Evolutionary conservation across 208 protist genomes (phyloP), one percentile per base, ranked within the genome.

Genomic region (Vickermania spadyakhi): DNA sequence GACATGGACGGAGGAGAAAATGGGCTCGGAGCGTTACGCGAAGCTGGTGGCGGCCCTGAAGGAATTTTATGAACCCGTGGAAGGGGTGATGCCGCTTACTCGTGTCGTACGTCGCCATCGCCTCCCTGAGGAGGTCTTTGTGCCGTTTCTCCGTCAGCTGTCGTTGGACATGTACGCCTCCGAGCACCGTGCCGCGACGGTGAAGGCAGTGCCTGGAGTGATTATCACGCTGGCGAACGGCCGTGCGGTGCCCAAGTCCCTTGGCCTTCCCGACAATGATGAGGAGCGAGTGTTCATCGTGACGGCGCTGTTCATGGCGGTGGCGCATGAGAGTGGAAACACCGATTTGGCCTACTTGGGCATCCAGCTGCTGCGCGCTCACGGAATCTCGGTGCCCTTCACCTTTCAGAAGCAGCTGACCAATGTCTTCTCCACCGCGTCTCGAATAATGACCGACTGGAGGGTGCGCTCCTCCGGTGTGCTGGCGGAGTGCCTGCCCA

Each of bases 401-500:
- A 58, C 70, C 2, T 77, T 81, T 2, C 86, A 93, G 70, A 93
- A 93, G 62, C 75, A 86, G 60, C 63, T 93, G 21, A 90, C 86
- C 3, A 93, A 87, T 60, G 86, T 91, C 18, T 93, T 93, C 58
- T 68, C 86, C 3, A 72, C 79, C 2, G 66, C 79, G 11, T 77
- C 80, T n/a, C 77, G 86, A 3, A 82, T 91, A 31, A 56, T 86
- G 54, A 93, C 73, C 7, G 86, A 93, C 52, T 93, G 86, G 84
- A 75, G 81, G 65, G 73, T 87, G 73, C 83, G 86, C 11, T 57
- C 60, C 29, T 79, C 76, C 0, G 85, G 86, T 1, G 74, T 85
- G 54, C 73, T 93, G 11, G 62, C 72, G 28, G 79, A 80, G 66
- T 69, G 62, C 23, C 68, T 79, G 29, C 74, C 67, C 0, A 73